phyloP scores from a whole-genome alignment of 2,329 filamentous ascomycete species.

The Penicillium hordei region DNA sequence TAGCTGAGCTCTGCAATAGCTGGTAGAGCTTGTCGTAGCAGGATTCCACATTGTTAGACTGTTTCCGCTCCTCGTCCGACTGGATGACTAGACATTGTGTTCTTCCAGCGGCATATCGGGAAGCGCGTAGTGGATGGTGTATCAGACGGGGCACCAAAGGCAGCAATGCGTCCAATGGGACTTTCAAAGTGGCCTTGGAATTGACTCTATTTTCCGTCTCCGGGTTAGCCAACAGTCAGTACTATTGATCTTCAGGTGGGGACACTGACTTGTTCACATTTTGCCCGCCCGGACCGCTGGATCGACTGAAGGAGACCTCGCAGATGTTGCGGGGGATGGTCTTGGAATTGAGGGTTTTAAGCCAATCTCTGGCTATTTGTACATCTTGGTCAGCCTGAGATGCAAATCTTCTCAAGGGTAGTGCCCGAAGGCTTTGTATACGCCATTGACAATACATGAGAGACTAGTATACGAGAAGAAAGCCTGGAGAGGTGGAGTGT shows the following conservation, averaged over 20 bases:
- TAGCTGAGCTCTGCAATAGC: constrained; percentile 54
- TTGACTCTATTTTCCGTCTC: constrained; percentile 53
- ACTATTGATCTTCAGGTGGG: constrained; percentile 14
- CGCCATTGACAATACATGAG: constrained; percentile 7
- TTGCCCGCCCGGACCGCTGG: constrained; percentile 65
- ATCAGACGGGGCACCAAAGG: constrained; percentile 55
- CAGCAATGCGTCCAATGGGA: constrained; percentile 54
- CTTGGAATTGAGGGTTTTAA: constrained; percentile 53
- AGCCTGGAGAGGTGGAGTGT: neutral
- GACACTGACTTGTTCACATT: constrained; percentile 65
- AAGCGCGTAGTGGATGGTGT: constrained; percentile 52
- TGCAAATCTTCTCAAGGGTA: constrained; percentile 28
- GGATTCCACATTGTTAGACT: constrained; percentile 58
- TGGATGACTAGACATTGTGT: constrained; percentile 60
- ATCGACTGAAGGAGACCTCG: constrained; percentile 62
- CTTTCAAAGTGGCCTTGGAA: constrained; percentile 64
- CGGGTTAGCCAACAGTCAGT: constrained; percentile 4
- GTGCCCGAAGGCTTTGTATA: constrained; percentile 4
- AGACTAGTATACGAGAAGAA: neutral
- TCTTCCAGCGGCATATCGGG: constrained; percentile 56
- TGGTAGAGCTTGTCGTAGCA: constrained; percentile 60
- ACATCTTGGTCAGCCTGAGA: constrained; percentile 25
- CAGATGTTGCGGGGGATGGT: constrained; percentile 58
- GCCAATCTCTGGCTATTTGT: constrained; percentile 56
- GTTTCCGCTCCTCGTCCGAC: constrained; percentile 63